Evolutionary conservation across 306 rosid species (phyloP), one percentile per base, ranked within the genome.

Genomic region (Pyrus communis): DNA sequence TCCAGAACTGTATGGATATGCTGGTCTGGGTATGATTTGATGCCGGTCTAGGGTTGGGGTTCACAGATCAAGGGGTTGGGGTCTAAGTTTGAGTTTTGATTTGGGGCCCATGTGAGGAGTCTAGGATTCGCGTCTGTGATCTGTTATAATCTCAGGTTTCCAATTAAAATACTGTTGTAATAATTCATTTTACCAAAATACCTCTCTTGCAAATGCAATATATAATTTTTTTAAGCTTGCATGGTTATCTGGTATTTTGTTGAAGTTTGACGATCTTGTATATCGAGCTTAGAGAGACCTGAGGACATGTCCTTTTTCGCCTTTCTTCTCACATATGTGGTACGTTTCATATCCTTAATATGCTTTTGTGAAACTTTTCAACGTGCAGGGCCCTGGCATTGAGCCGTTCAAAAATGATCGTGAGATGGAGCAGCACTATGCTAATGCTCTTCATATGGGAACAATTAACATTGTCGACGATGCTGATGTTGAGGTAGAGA

Each of bases 361-460:
- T 51, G 46, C 62, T 22, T 42, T 59, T 52, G 6, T 70, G 55
- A 74, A 12, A 65, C 49, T 49, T 25, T 57, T 63, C 55, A 77
- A 80, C 71, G 14, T 80, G 84, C 90, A 93, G 97, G 93, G 93
- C 77, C 90, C 92, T 73, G 87, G 86, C 45, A 71, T 85, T 86
- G 93, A 88, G 81, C 88, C 90, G 45, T 85, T 95, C 76, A 78
- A 85, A 74, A 84, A 78, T 79, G 96, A 90, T 83, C 27, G 76
- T 3, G 96, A 90, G 72, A 82, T 71, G 80, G 98, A 92, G 87
- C 83, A 89, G 78, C 96, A 89, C 80, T 92, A 95, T 28, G 88
- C 88, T 0, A 91, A 90, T 80, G 84, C 82, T 77, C 81, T 92
- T 66, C 82, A 85, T 79, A 79, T 67, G 86, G 87, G 86, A 69